A percentile compares a stretch with the other conserved stretches of the same genome.
Evolutionary conservation across 768 basidiomycete genomes (phyloP).

Genomic region (Pulveroboletus sp.): DNA sequence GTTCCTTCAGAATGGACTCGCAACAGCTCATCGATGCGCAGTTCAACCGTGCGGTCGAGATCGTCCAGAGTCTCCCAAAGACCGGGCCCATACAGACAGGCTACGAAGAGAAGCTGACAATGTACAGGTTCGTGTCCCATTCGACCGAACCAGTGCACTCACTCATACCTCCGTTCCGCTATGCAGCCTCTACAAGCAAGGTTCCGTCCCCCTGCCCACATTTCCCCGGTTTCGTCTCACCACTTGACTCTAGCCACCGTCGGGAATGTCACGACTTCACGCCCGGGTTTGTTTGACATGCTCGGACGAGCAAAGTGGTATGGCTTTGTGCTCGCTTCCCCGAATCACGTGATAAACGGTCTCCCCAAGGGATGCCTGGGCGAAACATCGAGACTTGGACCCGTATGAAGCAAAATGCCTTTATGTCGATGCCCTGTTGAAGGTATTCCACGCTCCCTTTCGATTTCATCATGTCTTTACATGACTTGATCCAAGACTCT

Average conservation of each 20-base stretch:
- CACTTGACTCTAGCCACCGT: slow-evolving; percentile 62
- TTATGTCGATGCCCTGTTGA: slow-evolving; percentile 85
- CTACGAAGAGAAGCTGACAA: slow-evolving; percentile 91
- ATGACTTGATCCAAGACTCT: slow-evolving; percentile 51
- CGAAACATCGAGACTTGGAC: slow-evolving; percentile 83
- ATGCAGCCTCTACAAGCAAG: slow-evolving; percentile 89
- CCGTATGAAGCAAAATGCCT: slow-evolving; percentile 80
- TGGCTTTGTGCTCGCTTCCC: slow-evolving; percentile 14
- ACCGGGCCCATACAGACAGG: slow-evolving; percentile 93
- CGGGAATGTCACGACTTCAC: slow-evolving; percentile 75
- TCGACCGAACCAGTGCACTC: neutral
- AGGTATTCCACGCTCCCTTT: slow-evolving; percentile 43
- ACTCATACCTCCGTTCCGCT: slow-evolving; percentile 8
- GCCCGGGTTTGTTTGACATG: slow-evolving; percentile 90
- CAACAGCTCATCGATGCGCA: slow-evolving; percentile 73
- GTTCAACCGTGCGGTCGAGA: slow-evolving; percentile 92
- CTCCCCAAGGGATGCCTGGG: slow-evolving; percentile 84
- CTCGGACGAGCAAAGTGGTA: slow-evolving; percentile 92
- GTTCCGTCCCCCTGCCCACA: slow-evolving; percentile 35
- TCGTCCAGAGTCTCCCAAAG: slow-evolving; percentile 90
- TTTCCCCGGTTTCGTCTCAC: slow-evolving; percentile 1
- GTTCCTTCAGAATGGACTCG: slow-evolving; percentile 48
- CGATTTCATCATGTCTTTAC: neutral
- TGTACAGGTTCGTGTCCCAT: slow-evolving; percentile 70
- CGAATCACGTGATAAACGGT: slow-evolving; percentile 21